Evolutionary conservation across 495 filamentous ascomycete genomes (phyloP).

Genomic region (Neurospora sublineolata): DNA sequence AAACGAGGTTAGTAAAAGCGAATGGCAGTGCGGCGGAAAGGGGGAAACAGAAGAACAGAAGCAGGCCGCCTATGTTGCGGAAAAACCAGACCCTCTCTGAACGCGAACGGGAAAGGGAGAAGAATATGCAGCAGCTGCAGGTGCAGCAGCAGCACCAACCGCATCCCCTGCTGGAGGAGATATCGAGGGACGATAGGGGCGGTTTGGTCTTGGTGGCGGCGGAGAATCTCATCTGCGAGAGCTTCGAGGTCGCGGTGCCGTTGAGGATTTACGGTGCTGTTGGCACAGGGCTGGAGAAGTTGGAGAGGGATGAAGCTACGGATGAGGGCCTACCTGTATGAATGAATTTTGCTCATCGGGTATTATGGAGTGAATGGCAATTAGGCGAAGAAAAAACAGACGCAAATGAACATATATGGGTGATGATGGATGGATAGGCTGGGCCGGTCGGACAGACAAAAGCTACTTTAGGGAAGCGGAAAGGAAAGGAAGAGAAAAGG

Average conservation of each 20-base stretch:
- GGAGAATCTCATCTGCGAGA: conserved; percentile 70
- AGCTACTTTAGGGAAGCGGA: background rate
- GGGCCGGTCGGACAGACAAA: background rate
- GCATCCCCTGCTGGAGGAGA: conserved; percentile 45
- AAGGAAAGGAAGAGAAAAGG: background rate
- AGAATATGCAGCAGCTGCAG: background rate
- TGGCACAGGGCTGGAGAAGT: conserved; percentile 32
- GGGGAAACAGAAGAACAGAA: background rate
- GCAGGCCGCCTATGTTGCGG: background rate
- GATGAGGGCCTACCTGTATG: conserved; percentile 40
- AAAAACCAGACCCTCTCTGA: background rate
- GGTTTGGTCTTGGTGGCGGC: conserved; percentile 53
- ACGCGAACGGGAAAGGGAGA: background rate
- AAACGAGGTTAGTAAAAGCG: background rate
- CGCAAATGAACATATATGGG: background rate
- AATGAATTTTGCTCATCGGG: background rate
- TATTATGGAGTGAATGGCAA: background rate
- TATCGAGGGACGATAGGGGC: conserved; percentile 61
- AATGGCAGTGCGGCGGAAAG: background rate
- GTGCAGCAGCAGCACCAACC: conserved; percentile 2
- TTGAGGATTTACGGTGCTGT: conserved; percentile 70
- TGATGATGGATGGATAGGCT: background rate
- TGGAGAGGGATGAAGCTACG: conserved; percentile 36
- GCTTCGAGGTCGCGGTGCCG: conserved; percentile 80
- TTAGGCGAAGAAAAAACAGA: background rate